Evolutionary conservation across 2,329 filamentous ascomycete genomes (phyloP), one percentile per base, ranked within the genome.

Genomic region (Microcyclospora pomicola): DNA sequence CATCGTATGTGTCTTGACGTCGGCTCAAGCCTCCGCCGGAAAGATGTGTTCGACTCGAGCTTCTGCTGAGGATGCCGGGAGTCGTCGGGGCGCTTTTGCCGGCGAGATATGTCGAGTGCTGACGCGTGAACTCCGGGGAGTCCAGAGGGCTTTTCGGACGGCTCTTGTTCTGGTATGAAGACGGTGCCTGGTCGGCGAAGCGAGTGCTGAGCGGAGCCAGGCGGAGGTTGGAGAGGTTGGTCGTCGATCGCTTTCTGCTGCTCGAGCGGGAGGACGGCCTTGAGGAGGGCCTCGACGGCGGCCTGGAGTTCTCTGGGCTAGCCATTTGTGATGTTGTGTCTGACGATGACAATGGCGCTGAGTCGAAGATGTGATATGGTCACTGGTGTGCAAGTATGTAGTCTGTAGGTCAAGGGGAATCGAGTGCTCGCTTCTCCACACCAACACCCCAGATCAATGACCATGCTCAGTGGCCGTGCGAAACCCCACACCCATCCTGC

Each of bases 211-310:
- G 63, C 30, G 73, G 74, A 48, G 73, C 71, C n/a, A 77, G 64
- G 32, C 73, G 75, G 43, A 77, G 65, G 49, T 74, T 67, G 48
- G 70, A 61, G 37, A 78, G 64, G 43, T 73, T 73, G 35, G 71
- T 71, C 48, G 73, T 71, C 35, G 72, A 76, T 40, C 73, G 72
- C 42, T 55, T 58, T n/a, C 53, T 48, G 42, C 54, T 50, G 28
- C 56, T 56, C 33, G 41, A 46, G n/a, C 19, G 19, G 19, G 19
- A 24, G 19, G 19, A 24, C 19, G 19, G 30, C 19, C 19, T 24
- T 24, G 19, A 24, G 4, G 19, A 24, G 19, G 19, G 19, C 19
- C 19, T 24, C 7, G 19, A 24, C 7, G 19, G 19, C 19, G 19
- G 19, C 19, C 19, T 24, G 19, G 19, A 24, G 19, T 24, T 24